Conservation (phyloP, 2,329 filamentous ascomycete genomes). For the Fusarium mangiferae region DNA sequence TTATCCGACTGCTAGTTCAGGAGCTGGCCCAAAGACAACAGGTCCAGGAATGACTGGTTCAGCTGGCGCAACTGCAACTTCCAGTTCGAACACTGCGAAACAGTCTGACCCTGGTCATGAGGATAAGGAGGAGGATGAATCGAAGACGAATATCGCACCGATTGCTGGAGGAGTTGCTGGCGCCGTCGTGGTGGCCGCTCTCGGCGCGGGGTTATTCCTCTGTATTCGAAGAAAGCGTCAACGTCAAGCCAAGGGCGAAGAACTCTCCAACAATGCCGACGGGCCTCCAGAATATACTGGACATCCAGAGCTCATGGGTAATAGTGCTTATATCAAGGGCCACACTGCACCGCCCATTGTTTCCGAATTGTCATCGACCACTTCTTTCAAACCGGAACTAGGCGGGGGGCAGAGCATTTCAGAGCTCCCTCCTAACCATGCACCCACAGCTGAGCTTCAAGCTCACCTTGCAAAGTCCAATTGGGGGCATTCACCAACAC, state of each 20-base stretch:
- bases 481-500: conserved; percentile 32
- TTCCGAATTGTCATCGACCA: conserved; percentile 38
- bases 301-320: conserved; percentile 48
- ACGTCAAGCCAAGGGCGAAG: conserved; percentile 35
- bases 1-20: conserved; percentile 28
- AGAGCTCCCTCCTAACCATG: conserved; percentile 40
- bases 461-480: conserved; percentile 29
- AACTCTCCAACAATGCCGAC: conserved; percentile 27
- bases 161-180: conserved; percentile 50
- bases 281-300: conserved; percentile 41
- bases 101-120: background rate
- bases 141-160: conserved; percentile 42
- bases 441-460: conserved; percentile 44
- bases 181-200: conserved; percentile 39
- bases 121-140: conserved; percentile 8
- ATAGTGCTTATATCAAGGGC: conserved; percentile 16
- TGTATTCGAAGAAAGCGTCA: conserved; percentile 51
- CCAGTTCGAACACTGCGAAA: background rate
- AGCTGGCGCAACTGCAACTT: conserved; percentile 20
- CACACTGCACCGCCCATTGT: conserved; percentile 15
- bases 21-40: conserved; percentile 15
- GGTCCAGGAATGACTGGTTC: conserved; percentile 17
- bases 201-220: conserved; percentile 48
- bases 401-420: conserved; percentile 35
- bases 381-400: conserved; percentile 37